Conservation (phyloP, 257 asterid species). For the Solanum peruvianum region DNA sequence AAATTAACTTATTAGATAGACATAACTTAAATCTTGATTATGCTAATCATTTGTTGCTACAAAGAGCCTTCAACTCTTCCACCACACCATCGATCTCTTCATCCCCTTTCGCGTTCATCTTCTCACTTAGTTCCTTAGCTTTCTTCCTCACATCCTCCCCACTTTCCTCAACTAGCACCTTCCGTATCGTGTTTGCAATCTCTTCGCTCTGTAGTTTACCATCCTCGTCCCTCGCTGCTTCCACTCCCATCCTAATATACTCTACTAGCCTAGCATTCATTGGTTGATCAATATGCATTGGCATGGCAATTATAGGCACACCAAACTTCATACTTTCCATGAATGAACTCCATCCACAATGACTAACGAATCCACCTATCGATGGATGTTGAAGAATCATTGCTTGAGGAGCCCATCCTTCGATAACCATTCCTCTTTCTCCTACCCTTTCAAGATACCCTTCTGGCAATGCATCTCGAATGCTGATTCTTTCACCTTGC, state of each 20-base stretch:
- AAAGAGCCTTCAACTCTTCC: conserved; percentile 12
- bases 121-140: conserved; percentile 13
- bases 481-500: background rate
- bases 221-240: conserved; percentile 7
- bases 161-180: conserved; percentile 6
- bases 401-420: conserved; percentile 29
- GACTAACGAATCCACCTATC: background rate
- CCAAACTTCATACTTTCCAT: conserved; percentile 19
- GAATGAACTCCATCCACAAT: conserved; percentile 11
- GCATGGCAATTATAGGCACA: conserved; percentile 22
- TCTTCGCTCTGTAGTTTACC: conserved; percentile 12
- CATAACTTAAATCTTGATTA: background rate
- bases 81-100: conserved; percentile 30
- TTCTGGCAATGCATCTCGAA: conserved; percentile 13
- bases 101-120: conserved; percentile 16
- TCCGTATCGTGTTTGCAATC: conserved; percentile 1
- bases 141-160: conserved; percentile 14
- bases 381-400: conserved; percentile 11
- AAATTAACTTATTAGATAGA: background rate
- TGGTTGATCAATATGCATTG: conserved; percentile 28
- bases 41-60: background rate
- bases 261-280: conserved; percentile 19
- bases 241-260: conserved; percentile 19
- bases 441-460: conserved; percentile 16
- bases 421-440: conserved; percentile 11